A percentile compares a stretch with the other conserved stretches of the same genome.
phyloP scores from a whole-genome alignment of 2,329 filamentous ascomycete species.

The Botrytis deweyae region DNA sequence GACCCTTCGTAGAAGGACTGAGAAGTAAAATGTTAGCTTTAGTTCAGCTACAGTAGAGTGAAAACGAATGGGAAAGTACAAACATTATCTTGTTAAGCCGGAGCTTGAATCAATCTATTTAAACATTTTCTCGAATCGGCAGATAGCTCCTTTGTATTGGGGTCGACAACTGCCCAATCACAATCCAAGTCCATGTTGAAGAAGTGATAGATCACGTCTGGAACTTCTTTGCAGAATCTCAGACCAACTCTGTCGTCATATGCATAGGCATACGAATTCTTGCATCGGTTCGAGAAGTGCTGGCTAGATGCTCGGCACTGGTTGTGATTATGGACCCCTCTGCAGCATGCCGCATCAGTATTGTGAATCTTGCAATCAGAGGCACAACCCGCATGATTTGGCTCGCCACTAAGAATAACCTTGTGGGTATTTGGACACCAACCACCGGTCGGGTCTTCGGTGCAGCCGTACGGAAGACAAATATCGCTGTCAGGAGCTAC shows the following conservation, averaged over 20 bases:
- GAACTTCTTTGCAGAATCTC: not conserved
- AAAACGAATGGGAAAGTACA: not conserved
- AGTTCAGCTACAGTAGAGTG: no score
- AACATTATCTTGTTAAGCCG: not conserved
- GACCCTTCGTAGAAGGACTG: not conserved
- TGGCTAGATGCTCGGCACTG: not conserved
- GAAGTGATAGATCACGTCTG: not conserved
- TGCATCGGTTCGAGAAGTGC: not conserved
- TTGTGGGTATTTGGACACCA: not conserved
- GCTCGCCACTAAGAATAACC: not conserved
- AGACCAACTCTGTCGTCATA: conserved; percentile 2
- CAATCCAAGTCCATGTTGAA: not conserved
- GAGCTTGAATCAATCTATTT: not conserved
- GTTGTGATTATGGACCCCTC: not conserved
- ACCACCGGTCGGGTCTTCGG: not conserved
- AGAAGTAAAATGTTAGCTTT: not conserved
- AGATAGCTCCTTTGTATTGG: not conserved
- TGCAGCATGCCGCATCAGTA: not conserved
- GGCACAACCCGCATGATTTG: not conserved
- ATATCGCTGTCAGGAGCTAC: not conserved
- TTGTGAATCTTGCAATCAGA: not conserved
- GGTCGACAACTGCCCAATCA: not conserved
- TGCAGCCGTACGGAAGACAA: not conserved
- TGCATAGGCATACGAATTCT: conserved; percentile 1
- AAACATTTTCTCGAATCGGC: not conserved